Conservation (phyloP, 2,329 filamentous ascomycete species). For the Colletotrichum neosansevieriae region DNA sequence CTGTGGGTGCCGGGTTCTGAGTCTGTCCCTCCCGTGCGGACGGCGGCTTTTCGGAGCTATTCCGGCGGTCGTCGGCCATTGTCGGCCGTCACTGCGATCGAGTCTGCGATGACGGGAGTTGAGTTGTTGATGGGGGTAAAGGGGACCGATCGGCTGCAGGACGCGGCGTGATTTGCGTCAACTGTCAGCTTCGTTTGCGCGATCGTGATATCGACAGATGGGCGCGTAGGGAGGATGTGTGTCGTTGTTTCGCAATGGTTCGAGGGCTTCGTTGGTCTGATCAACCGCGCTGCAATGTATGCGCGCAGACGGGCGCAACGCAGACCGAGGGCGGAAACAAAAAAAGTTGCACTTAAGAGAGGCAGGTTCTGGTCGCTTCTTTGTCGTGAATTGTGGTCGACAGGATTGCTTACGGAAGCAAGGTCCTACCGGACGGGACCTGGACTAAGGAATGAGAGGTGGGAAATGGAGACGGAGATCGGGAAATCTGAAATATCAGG, state of each 20-base stretch:
- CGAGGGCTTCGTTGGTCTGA: not conserved
- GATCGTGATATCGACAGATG: not conserved
- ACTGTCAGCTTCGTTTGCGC: conserved; percentile 13
- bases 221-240: not conserved
- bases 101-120: not conserved
- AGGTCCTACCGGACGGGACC: not conserved
- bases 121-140: not conserved
- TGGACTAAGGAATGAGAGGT: not conserved
- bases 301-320: conserved; percentile 22
- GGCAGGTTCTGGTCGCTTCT: conserved; percentile 17
- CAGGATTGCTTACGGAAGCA: conserved; percentile 35
- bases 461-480: not conserved
- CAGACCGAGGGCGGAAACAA: not conserved
- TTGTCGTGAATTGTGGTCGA: conserved; percentile 16
- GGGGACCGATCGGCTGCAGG: not conserved
- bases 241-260: not conserved
- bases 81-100: conserved; percentile 7
- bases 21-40: conserved; percentile 25
- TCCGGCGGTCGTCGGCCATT: conserved; percentile 36
- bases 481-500: conserved; percentile 16
- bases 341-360: not conserved
- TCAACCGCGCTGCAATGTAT: not conserved
- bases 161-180: conserved; percentile 12
- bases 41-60: conserved; percentile 25
- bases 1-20: conserved; percentile 19